Evolutionary conservation across 306 rosid species (phyloP).

Genomic region (Arachis stenosperma): DNA sequence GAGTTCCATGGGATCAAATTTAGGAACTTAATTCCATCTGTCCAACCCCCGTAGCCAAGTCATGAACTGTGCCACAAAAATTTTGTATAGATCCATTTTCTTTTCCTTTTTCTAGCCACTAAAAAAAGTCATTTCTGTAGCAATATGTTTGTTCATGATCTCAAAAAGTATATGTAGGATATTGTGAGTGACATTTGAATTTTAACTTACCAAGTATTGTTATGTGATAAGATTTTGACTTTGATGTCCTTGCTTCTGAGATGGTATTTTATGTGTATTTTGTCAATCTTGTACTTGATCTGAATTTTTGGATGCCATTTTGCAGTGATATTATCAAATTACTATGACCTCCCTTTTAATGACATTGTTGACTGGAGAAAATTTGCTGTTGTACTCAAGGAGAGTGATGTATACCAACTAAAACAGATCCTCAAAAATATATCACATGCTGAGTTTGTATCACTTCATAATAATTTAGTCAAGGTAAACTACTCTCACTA

Average conservation of each 20-base stretch:
- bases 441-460: slow-evolving; percentile 64
- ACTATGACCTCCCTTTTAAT: slow-evolving; percentile 94
- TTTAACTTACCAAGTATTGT: slow-evolving; percentile 4
- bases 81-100: slow-evolving; percentile 26
- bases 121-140: not conserved
- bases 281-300: slow-evolving; percentile 31
- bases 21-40: slow-evolving; percentile 24
- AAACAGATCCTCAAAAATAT: slow-evolving; percentile 81
- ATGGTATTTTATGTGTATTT: slow-evolving; percentile 28
- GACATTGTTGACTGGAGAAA: slow-evolving; percentile 92
- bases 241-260: slow-evolving; percentile 29
- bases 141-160: slow-evolving; percentile 1
- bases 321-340: slow-evolving; percentile 93
- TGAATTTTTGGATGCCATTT: slow-evolving; percentile 37
- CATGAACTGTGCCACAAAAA: slow-evolving; percentile 27
- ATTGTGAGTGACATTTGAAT: slow-evolving; percentile 22
- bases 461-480: slow-evolving; percentile 73
- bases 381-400: slow-evolving; percentile 77
- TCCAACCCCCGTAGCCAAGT: slow-evolving; percentile 5
- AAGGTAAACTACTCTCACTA: slow-evolving; percentile 56
- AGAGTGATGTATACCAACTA: slow-evolving; percentile 82
- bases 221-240: not conserved
- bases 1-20: slow-evolving; percentile 10
- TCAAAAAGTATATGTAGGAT: not conserved
- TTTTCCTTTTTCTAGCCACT: not conserved